Evolutionary conservation across 371 early-diverging fungal species (phyloP), one percentile per base, ranked within the genome.

Genomic region (Mortierella sp.): DNA sequence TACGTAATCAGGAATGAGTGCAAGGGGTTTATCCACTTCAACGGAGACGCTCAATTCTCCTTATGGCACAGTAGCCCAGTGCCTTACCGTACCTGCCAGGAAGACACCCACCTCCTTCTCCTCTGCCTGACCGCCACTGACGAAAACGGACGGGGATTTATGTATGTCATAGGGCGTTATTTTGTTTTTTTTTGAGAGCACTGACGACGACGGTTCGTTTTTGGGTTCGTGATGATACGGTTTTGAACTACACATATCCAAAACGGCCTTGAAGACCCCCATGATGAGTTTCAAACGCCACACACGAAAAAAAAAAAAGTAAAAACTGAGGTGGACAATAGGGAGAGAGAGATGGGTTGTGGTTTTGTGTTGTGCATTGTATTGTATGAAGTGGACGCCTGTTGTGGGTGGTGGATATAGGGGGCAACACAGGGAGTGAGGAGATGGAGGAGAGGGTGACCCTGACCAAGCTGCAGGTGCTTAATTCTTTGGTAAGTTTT

Each of bases 171-270:
- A 27, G 27, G 58, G 29, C 27, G 11, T 56, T 60, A 14, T 60
- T 60, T 60, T 29, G 3, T 29, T 4, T 14, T 6, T 60, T 60
- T 32, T 60, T 58, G 60, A 60, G 60, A 60, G 60, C 60, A 32
- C 60, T 60, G 60, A 60, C 32, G 60, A 58, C 58, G 58, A 60
- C 18, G 60, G 51, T 21, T 51, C 49, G 49, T 49, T 49, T 49
- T 49, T 49, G 49, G 49, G 49, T 49, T 49, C 21, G 14, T 29
- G 18, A 14, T 16, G 60, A 32, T 16, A 14, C 32, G 16, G 16
- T 60, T 12, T 32, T 29, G n/a, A n/a, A 16, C 32, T 60, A 60
- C 60, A 32, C 32, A 32, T 16, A 60, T 32, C 32, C 32, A 60
- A 60, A 60, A 60, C 60, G 32, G 60, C 32, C 29, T 12, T 60